Evolutionary conservation across 192 early-diverging fungal genomes (phyloP).

Genomic region (Backusella morwellensis): DNA sequence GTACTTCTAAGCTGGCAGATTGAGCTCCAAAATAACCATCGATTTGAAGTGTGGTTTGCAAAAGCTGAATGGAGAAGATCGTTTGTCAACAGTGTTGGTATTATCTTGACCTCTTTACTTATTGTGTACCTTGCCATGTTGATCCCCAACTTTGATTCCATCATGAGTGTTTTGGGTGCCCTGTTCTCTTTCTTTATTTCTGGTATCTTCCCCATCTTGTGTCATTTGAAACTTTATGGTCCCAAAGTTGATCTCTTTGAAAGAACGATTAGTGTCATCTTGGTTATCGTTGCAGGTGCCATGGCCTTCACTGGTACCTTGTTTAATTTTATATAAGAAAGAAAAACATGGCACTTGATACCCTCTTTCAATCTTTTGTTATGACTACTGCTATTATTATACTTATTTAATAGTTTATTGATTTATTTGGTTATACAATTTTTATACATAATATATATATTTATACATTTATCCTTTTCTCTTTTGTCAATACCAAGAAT

Average conservation of each 20-base stretch:
- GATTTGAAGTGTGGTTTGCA: slow-evolving; percentile 18
- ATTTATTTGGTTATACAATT: background rate
- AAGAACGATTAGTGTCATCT: background rate
- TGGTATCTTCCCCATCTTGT: slow-evolving; percentile 37
- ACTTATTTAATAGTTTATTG: background rate
- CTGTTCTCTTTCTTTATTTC: slow-evolving; percentile 37
- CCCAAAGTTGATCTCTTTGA: slow-evolving; percentile 17
- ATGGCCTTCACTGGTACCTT: slow-evolving; percentile 35
- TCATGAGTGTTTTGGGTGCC: slow-evolving; percentile 35
- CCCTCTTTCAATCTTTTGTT: background rate
- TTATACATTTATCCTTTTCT: background rate
- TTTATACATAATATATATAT: background rate
- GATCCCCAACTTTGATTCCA: slow-evolving; percentile 26
- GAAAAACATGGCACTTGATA: background rate
- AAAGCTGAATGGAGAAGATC: slow-evolving; percentile 12
- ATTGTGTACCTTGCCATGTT: slow-evolving; percentile 25
- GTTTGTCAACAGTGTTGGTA: slow-evolving; percentile 16
- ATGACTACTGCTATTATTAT: background rate
- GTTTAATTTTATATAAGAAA: slow-evolving; percentile 30
- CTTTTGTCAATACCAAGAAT: background rate
- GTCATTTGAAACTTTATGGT: slow-evolving; percentile 31
- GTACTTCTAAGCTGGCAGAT: slow-evolving; percentile 51
- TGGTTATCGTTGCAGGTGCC: slow-evolving; percentile 14
- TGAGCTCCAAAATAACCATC: slow-evolving; percentile 17
- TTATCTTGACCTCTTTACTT: slow-evolving; percentile 13